Evolutionary conservation across 495 filamentous ascomycete species (phyloP).

Genomic region (Pseudoneurospora amorphoporcata): DNA sequence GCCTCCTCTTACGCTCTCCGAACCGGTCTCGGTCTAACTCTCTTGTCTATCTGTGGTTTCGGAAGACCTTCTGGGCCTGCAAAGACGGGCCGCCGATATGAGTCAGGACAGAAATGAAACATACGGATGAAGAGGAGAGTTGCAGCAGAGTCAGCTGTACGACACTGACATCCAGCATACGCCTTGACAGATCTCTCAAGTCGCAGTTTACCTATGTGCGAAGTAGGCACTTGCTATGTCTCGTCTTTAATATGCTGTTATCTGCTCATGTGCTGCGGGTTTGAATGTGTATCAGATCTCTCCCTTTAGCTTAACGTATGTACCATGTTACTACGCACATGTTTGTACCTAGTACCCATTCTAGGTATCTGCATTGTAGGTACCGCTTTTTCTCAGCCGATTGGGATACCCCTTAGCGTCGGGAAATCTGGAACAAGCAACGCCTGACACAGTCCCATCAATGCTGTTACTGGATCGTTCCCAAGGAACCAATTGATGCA

Average conservation of each 20-base stretch:
- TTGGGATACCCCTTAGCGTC: no score
- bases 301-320: background rate
- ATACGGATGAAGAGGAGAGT: background rate
- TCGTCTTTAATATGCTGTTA: background rate
- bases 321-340: background rate
- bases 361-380: background rate
- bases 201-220: background rate
- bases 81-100: background rate
- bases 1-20: background rate
- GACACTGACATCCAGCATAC: background rate
- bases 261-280: background rate
- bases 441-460: no score
- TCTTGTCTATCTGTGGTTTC: background rate
- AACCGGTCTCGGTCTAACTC: background rate
- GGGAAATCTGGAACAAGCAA: no score
- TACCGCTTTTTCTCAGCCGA: background rate
- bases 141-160: background rate
- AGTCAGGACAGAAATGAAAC: background rate
- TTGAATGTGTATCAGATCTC: background rate
- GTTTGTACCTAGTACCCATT: no score
- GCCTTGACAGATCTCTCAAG: background rate
- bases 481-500: no score
- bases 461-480: no score
- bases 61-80: background rate
- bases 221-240: background rate